A percentile compares a stretch with the other conserved stretches of the same genome.
phyloP scores from a whole-genome alignment of 345 rosid genomes.

The Salix dunnii region DNA sequence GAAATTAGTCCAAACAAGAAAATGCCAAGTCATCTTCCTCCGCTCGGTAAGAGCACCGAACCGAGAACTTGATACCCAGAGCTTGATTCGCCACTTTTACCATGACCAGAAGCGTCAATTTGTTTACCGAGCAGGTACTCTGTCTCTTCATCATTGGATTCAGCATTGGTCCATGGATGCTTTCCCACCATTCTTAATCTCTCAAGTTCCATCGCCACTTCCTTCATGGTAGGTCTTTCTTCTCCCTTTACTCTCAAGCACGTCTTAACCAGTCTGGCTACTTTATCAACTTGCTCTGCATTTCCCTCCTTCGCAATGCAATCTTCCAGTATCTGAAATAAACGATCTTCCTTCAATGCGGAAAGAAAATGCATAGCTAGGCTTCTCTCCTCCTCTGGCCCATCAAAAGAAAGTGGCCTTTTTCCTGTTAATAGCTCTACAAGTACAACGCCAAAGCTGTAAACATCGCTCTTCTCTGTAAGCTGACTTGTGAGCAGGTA shows the following conservation, averaged over 20 bases:
- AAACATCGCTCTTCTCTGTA: slow-evolving; percentile 1
- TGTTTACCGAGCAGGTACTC: slow-evolving; percentile 14
- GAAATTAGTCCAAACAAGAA: too few relatives aligned
- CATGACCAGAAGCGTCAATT: slow-evolving; percentile 8
- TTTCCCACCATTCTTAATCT: background rate
- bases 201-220: slow-evolving; percentile 3
- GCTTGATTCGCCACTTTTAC: background rate
- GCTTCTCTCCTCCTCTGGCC: background rate
- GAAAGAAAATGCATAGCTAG: background rate
- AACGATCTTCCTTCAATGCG: background rate
- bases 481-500: background rate
- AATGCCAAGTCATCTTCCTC: too few relatives aligned
- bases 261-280: background rate
- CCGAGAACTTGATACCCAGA: too few relatives aligned
- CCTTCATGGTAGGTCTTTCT: slow-evolving; percentile 7
- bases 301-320: too few relatives aligned
- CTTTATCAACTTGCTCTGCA: background rate
- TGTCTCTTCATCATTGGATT: slow-evolving; percentile 16
- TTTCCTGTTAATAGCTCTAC: too few relatives aligned
- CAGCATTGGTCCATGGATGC: too few relatives aligned
- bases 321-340: background rate
- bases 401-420: background rate
- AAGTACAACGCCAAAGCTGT: background rate
- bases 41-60: too few relatives aligned
- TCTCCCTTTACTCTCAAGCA: too few relatives aligned